Conservation (phyloP, 768 basidiomycete species). For the Lactifluus volemus region DNA sequence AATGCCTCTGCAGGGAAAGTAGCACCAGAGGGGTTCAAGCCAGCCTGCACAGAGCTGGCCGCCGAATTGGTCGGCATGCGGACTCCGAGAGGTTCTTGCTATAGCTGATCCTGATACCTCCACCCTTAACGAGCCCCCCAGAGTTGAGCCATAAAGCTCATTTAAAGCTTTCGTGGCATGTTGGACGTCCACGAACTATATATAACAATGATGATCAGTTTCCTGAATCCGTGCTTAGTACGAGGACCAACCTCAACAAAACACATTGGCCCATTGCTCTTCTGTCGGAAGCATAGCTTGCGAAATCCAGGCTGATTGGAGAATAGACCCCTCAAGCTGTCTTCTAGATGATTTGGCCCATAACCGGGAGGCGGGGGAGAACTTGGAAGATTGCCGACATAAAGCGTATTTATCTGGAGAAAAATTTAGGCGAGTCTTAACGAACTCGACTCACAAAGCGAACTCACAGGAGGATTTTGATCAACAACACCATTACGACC, state of each 20-base stretch:
- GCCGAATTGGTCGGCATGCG: slow-evolving; percentile 58
- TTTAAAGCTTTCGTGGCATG: slow-evolving; percentile 82
- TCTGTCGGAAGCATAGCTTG: slow-evolving; percentile 90
- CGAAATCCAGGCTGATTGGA: slow-evolving; percentile 73
- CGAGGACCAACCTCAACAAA: slow-evolving; percentile 75
- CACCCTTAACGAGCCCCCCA: slow-evolving; percentile 91
- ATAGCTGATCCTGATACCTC: slow-evolving; percentile 93
- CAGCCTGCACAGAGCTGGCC: slow-evolving; percentile 19
- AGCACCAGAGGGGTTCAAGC: slow-evolving; percentile 9
- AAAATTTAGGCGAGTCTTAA: neutral
- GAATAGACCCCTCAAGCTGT: slow-evolving; percentile 78
- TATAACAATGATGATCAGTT: neutral
- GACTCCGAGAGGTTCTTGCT: slow-evolving; percentile 96
- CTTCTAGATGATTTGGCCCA: slow-evolving; percentile 78
- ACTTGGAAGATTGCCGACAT: slow-evolving; percentile 95
- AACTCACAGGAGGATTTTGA: slow-evolving; percentile 84
- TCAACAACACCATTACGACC: slow-evolving; percentile 43
- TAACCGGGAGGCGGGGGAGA: slow-evolving; percentile 62
- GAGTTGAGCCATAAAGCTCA: slow-evolving; percentile 84
- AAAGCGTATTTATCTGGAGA: slow-evolving; percentile 86
- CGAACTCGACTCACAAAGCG: neutral
- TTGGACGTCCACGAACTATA: slow-evolving; percentile 82
- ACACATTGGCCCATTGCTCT: slow-evolving; percentile 98
- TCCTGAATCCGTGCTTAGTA: neutral
- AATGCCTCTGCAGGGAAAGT: slow-evolving; percentile 14